A percentile compares a stretch with the other conserved stretches of the same genome.
These are phyloP conservation scores for Macrolepiota albuminosa DNA, from an alignment of 768 basidiomycete genomes.

Conservation along the genomic window DNA sequence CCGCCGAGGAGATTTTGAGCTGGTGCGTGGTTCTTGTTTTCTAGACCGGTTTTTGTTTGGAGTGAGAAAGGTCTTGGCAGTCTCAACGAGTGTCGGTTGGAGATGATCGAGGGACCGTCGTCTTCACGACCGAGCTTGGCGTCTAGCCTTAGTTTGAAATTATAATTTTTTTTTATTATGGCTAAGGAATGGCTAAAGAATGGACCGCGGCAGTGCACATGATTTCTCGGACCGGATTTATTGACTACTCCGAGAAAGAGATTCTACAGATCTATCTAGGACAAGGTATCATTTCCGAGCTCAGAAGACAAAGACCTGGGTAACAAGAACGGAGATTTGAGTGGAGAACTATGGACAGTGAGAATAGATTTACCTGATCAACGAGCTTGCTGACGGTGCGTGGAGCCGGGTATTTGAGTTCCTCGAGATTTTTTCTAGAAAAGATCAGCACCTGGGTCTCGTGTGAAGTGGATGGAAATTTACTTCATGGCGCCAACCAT, in stretches of 20 bases:
- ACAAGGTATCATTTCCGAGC: constrained; percentile 3
- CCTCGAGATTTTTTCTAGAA: constrained; percentile 79
- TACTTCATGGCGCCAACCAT: constrained; percentile 54
- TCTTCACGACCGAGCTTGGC: constrained; percentile 34
- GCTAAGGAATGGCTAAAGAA: constrained; percentile 9
- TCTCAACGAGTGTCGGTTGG: constrained; percentile 57
- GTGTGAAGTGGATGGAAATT: constrained; percentile 14
- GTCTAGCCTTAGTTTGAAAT: neutral
- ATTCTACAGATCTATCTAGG: neutral
- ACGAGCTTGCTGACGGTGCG: constrained; percentile 89
- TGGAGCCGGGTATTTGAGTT: constrained; percentile 84
- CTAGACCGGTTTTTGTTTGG: neutral
- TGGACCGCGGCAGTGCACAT: neutral
- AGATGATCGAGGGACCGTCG: constrained; percentile 63
- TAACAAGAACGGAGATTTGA: constrained; percentile 1
- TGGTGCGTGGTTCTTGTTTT: constrained; percentile 37
- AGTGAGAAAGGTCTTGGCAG: constrained; percentile 23
- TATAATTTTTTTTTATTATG: neutral
- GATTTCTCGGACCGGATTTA: neutral
- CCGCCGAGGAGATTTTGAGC: constrained; percentile 55
- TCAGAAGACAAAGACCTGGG: constrained; percentile 43
- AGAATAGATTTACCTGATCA: constrained; percentile 56
- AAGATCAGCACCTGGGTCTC: constrained; percentile 2
- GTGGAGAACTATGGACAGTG: neutral
- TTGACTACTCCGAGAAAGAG: neutral